Evolutionary conservation across 176 grass and related monocot species (phyloP).

Genomic region (Otatea glauca): DNA sequence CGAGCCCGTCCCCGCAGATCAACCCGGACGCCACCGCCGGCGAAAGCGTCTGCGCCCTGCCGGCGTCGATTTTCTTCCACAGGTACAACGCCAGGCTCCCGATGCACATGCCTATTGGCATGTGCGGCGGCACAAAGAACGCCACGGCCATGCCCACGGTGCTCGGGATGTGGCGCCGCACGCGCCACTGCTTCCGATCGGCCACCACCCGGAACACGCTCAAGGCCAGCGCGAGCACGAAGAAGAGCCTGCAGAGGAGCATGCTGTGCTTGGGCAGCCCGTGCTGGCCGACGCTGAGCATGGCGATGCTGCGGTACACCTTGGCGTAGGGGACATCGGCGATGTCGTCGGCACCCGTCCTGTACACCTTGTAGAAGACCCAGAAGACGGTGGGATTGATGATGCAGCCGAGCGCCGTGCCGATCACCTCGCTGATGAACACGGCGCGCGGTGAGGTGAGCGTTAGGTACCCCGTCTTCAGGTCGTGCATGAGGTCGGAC

Average conservation of each 20-base stretch:
- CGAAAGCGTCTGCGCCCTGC: conserved; percentile 13
- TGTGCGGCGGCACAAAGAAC: conserved; percentile 46
- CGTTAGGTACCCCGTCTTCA: conserved; percentile 67
- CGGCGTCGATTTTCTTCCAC: conserved; percentile 39
- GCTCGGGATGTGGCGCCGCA: conserved; percentile 49
- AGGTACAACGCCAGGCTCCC: conserved; percentile 49
- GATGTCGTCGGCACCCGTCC: conserved; percentile 3
- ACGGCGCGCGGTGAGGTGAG: conserved; percentile 58
- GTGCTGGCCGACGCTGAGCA: conserved; percentile 47
- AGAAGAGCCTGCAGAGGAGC: conserved; percentile 46
- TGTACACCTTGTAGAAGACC: conserved; percentile 60
- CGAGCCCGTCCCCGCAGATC: conserved; percentile 62
- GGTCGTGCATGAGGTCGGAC: conserved; percentile 52
- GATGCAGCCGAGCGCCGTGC: conserved; percentile 57
- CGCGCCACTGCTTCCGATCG: neutral
- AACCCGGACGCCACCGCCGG: conserved; percentile 55
- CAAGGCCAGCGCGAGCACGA: conserved; percentile 29
- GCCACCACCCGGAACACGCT: conserved; percentile 45
- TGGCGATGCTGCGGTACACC: conserved; percentile 62
- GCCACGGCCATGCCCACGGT: conserved; percentile 58
- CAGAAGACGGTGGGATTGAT: conserved; percentile 60
- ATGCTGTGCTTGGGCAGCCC: conserved; percentile 51
- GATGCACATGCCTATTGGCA: conserved; percentile 64
- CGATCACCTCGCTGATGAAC: conserved; percentile 59
- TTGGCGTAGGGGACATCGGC: conserved; percentile 52